These are phyloP conservation scores for Melastoma malabathricum DNA, from an alignment of 345 rosid species.

Conservation along the genomic window DNA sequence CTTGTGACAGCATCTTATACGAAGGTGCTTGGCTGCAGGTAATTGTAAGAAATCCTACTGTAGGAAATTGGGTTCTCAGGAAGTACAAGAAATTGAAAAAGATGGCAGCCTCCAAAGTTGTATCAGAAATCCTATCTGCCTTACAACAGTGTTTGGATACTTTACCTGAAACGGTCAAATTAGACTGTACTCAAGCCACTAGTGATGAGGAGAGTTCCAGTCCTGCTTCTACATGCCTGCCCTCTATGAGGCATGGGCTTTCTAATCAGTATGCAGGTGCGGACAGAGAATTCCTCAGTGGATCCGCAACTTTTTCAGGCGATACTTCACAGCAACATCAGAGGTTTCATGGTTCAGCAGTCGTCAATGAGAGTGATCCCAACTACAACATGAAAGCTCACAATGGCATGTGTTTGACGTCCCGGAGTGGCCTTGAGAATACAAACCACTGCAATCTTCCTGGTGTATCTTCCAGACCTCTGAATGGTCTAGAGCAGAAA, in stretches of 20 bases:
- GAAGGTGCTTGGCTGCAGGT: conserved; percentile 33
- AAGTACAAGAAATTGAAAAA: conserved; percentile 45
- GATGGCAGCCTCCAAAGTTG: conserved; percentile 32
- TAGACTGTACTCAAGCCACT: conserved; percentile 36
- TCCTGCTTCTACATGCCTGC: conserved; percentile 14
- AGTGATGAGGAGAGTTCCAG: conserved; percentile 49
- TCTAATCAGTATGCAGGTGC: conserved; percentile 23
- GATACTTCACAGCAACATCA: conserved; percentile 2
- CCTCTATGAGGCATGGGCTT: conserved; percentile 12
- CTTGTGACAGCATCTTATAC: conserved; percentile 4
- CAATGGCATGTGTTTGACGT: conserved; percentile 6
- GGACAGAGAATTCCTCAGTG: conserved; percentile 16
- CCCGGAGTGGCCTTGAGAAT: conserved; percentile 54
- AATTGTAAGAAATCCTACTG: conserved; percentile 39
- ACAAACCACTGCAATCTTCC: conserved; percentile 57
- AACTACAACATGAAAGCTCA: no score
- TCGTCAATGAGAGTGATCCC: no score
- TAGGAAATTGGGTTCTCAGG: conserved; percentile 53
- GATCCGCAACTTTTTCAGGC: conserved; percentile 5
- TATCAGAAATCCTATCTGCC: conserved; percentile 31
- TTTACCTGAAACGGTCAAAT: conserved; percentile 23
- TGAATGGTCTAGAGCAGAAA: conserved; percentile 44
- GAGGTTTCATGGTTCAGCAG: conserved; percentile 22
- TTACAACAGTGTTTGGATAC: conserved; percentile 45
- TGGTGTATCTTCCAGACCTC: conserved; percentile 47